Base-by-base conservation (phyloP, 148 eudicot genomes). In the Amaranthus palmeri region DNA sequence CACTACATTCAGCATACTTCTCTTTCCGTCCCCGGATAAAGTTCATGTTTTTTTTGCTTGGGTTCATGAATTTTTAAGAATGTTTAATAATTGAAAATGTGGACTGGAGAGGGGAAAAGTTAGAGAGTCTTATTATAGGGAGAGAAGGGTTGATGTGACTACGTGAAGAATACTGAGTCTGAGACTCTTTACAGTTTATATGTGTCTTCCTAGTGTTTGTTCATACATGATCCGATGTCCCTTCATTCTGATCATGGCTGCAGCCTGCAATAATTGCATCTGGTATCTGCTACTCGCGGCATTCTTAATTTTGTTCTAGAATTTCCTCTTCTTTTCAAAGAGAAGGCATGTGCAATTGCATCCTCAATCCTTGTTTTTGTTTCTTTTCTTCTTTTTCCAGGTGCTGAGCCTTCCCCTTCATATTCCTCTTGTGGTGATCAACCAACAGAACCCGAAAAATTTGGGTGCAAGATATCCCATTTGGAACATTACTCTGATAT, bases 381-480 rank as follows among this genome's bases (percentile, higher is more conserved):
- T 60, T 66, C 17, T 44, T 10, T 7, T 55, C 65, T 25, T 79
- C 47, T 85, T 55, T 64, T 40, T 79, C 47, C 84, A 84, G 92
- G 89, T 81, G 47, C 69, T 25, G 58, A 52, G 73, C 57, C 45
- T 70, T 69, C 70, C 15, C 43, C 65, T 49, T 72, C 48, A 73
- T 54, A 45, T 70, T 69, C 70, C 13, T 43, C 65, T 49, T 72
- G 72, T 13, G 82, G 77, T 6, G 78, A 76, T 69, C 53, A 79
- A 50, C 49, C 44, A 36, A 47, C 0, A 47, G 86, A 80, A 46
- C n/a, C 18, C 12, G 91, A 78, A 70, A 88, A 86, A 62, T 89
- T 95, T 51, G 97, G 91, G 51, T 88, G 93, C 79, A 86, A 89
- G 79, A 91, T 95, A 52, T 86, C 92, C 74, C 98, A 95, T 79